Evolutionary conservation across 2,329 filamentous ascomycete species (phyloP).

Genomic region (Fusarium vanettenii): DNA sequence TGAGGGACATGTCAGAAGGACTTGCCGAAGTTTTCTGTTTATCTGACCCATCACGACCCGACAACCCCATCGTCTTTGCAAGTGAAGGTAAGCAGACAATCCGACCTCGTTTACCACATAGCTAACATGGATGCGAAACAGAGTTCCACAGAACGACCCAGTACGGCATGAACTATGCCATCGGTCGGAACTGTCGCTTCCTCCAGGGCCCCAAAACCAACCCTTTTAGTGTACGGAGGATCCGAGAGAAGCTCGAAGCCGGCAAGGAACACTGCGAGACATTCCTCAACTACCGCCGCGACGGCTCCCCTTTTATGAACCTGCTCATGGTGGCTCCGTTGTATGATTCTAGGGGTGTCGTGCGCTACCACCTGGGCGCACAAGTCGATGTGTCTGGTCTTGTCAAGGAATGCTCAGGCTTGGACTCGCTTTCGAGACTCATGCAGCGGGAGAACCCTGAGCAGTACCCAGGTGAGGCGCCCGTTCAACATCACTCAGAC

Average conservation of each 20-base stretch:
- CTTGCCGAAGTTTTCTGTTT: constrained; percentile 82
- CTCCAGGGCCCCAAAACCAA: constrained; percentile 81
- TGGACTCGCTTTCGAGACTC: constrained; percentile 69
- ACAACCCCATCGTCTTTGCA: constrained; percentile 82
- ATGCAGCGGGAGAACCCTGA: constrained; percentile 45
- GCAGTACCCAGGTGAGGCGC: constrained; percentile 28
- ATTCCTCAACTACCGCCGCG: constrained; percentile 81
- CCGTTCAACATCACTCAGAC: neutral
- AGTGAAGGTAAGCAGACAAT: constrained; percentile 69
- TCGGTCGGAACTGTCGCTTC: constrained; percentile 83
- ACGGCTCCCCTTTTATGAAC: constrained; percentile 82
- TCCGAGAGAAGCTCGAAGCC: constrained; percentile 69
- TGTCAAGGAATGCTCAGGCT: constrained; percentile 72
- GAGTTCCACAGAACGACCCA: constrained; percentile 81
- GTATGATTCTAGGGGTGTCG: constrained; percentile 72
- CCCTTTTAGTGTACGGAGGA: constrained; percentile 68
- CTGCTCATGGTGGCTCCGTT: constrained; percentile 79
- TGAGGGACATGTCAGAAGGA: constrained; percentile 78
- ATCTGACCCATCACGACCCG: constrained; percentile 77
- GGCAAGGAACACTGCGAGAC: constrained; percentile 80
- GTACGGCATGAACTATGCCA: constrained; percentile 77
- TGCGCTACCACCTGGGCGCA: constrained; percentile 77
- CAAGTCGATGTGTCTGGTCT: constrained; percentile 79
- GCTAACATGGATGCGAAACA: constrained; percentile 43
- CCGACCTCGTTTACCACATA: neutral